Evolutionary conservation across 108 stramenopile species (phyloP), one percentile per base, ranked within the genome.

Genomic region (Cyclostephanos invisitatus): DNA sequence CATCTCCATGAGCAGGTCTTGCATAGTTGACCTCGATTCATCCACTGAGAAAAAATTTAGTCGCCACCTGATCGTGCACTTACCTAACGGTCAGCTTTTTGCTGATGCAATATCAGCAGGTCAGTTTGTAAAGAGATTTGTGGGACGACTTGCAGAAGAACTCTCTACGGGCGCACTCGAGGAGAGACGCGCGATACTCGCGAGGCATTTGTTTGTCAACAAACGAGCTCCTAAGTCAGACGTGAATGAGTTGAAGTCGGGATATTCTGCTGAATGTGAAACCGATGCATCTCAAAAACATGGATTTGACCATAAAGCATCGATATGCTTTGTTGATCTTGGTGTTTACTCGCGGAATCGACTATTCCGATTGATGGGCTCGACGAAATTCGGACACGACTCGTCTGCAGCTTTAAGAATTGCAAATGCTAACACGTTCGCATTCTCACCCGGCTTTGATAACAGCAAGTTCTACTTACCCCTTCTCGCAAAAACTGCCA

Each of bases 341-440:
- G 91, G 94, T 2, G 96, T 96, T 4, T 95, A 96, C 75, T 91
- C 95, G 5, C 87, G 91, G 25, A 98, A 98, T 79, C 87, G 98
- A 25, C 73, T 95, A 35, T 98, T 98, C 78, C 95, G 98, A 35
- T 76, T 97, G n/a, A 66, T 94, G 70, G 93, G 88, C 11, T 91
- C 87, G 11, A 71, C 86, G 29, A 98, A 98, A 51, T 91, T 82
- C 67, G 93, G 93, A 18, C 96, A 97, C 59, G 59, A 78, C 12
- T 40, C 87, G 0, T 80, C 83, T 48, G 85, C 87, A 37, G 83
- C 83, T 2, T 78, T 95, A 36, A 70, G 89, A 56, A 83, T 90
- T 27, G 73, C 91, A 5, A 49, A 28, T 7, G 40, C 69, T 35
- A 91, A 91, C 58, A 47, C 62, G 58, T 91, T 85, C 59, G 67